Evolutionary conservation across 2,329 filamentous ascomycete genomes (phyloP).

Genomic region (Coniochaeta sp.): DNA sequence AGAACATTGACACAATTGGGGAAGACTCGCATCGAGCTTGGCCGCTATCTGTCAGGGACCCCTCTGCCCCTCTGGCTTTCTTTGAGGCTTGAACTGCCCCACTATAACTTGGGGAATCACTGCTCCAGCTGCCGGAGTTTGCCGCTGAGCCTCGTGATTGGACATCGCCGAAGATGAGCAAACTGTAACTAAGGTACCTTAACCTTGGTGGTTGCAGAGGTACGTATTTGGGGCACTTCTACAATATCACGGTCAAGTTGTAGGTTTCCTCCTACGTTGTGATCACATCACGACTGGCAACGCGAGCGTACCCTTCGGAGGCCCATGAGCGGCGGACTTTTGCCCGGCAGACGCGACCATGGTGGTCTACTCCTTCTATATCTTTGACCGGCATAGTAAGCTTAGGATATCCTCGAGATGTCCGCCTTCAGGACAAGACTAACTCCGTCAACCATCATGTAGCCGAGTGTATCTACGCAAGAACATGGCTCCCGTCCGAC

Average conservation of each 20-base stretch:
- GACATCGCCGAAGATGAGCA: background rate
- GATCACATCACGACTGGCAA: background rate
- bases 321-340: background rate
- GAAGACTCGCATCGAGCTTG: background rate
- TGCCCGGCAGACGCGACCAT: constrained; percentile 41
- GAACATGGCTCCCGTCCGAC: constrained; percentile 61
- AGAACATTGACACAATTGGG: background rate
- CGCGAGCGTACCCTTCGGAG: background rate
- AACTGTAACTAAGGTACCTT: background rate
- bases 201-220: background rate
- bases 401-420: constrained; percentile 1
- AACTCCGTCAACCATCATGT: constrained; percentile 6
- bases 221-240: background rate
- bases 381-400: constrained; percentile 96
- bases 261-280: background rate
- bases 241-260: background rate
- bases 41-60: background rate
- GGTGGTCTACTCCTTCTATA: constrained; percentile 96
- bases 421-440: background rate
- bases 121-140: background rate
- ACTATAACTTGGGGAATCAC: background rate
- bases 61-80: background rate
- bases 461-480: constrained; percentile 98
- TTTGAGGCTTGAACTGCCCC: background rate
- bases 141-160: background rate